Base-by-base conservation (phyloP, 192 early-diverging fungal genomes). In the Coemansia furcata region DNA sequence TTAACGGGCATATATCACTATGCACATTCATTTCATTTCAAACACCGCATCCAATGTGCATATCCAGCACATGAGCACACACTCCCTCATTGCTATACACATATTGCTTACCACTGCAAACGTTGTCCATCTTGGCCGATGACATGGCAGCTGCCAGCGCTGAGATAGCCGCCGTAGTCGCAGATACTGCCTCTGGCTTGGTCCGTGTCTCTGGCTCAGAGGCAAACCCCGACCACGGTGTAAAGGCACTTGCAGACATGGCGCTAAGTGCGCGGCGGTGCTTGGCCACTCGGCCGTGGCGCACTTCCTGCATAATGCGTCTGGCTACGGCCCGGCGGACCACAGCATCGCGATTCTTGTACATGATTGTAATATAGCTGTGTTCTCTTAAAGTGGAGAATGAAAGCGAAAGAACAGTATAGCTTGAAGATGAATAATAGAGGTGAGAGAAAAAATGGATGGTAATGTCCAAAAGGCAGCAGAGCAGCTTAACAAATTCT, bases 321-420 rank as follows among this genome's bases (percentile, higher is more conserved):
- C 33, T 26, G 42, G 62, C 62, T 6, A 63, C 62, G 62, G 62
- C 62, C 44, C 62, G 40, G 30, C 62, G 62, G 42, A 63, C 62
- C 43, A 47, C 26, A 32, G 14, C 30, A 29, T 63, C 42, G 42
- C 47, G 47, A 26, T 49, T 26, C 47, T 49, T 49, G 47, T 15
- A 49, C 47, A 49, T 49, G 21, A 26, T 6, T 26, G 47, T 46
- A 46, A n/a, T 26, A 23, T 44, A 44, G 43, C n/a, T n/a, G 5
- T 5, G n/a, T 12, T 1, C 43, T 44, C 14, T 44, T 12, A 12
- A 2, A 44, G 17, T 17, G 15, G 17, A n/a, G 3, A 4, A 44
- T 14, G 17, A 44, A 6, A n/a, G 43, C 23, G 17, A 4, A 44
- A n/a, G 6, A 44, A 44, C 4, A 44, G 15, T 44, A 4, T 44